Evolutionary conservation across 192 early-diverging fungal genomes (phyloP).

Genomic region (Dissophora globulifera): DNA sequence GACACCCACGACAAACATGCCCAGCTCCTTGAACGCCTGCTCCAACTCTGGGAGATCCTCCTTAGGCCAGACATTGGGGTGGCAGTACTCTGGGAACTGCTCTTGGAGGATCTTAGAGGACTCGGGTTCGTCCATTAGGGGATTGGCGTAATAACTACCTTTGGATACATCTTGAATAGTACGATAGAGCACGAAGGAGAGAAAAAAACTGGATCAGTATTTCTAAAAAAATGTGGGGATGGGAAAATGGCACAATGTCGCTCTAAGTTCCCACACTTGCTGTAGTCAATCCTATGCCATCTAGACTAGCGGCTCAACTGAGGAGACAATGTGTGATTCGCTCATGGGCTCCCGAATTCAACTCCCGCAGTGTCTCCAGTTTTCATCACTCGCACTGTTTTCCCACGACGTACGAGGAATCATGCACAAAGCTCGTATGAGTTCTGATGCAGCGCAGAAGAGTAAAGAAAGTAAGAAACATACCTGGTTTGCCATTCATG

Average conservation of each 20-base stretch:
- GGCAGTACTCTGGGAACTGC: slow-evolving; percentile 63
- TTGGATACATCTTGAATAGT: slow-evolving; percentile 58
- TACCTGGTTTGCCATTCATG: slow-evolving; percentile 73
- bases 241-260: too few species aligned
- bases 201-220: slow-evolving; percentile 40
- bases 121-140: slow-evolving; percentile 55
- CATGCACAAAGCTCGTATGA: not conserved
- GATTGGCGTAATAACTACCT: slow-evolving; percentile 74
- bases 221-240: slow-evolving; percentile 28
- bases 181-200: not conserved
- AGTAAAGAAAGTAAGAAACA: too few species aligned
- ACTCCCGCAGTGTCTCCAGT: too few species aligned
- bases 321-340: too few species aligned
- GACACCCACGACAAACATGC: slow-evolving; percentile 64
- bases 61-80: slow-evolving; percentile 69
- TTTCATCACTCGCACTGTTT: too few species aligned
- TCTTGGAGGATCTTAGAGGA: slow-evolving; percentile 38
- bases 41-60: slow-evolving; percentile 65
- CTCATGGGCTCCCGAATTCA: too few species aligned
- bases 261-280: too few species aligned
- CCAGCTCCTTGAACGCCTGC: slow-evolving; percentile 66
- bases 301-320: too few species aligned
- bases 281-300: too few species aligned
- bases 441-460: too few species aligned
- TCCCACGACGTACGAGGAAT: too few species aligned